These are phyloP conservation scores for Bromus sterilis DNA, from an alignment of 176 grass and related monocot species.

Conservation along the genomic window DNA sequence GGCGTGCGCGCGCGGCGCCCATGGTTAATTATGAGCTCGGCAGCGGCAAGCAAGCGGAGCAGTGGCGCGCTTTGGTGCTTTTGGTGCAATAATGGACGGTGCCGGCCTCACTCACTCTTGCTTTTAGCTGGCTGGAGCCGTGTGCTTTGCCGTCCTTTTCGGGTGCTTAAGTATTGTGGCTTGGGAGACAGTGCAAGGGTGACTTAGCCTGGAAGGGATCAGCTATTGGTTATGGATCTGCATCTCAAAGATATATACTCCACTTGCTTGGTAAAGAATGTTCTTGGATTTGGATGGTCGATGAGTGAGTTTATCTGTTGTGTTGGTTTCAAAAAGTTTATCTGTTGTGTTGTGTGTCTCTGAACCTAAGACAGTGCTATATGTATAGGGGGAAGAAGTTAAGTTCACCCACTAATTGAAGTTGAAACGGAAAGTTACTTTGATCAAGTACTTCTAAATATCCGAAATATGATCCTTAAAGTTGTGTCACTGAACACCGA, in stretches of 20 bases:
- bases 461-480: too few relatives aligned
- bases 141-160: constrained; percentile 2
- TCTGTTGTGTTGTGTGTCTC: too few relatives aligned
- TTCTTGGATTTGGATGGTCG: too few relatives aligned
- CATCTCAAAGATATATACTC: not conserved
- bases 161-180: not conserved
- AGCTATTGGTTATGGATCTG: not conserved
- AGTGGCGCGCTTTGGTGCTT: not conserved
- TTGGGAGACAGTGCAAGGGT: not conserved
- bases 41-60: not conserved
- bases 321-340: too few relatives aligned
- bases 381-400: too few relatives aligned
- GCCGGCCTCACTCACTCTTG: not conserved
- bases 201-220: constrained; percentile 35
- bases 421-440: too few relatives aligned
- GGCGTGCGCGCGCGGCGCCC: constrained; percentile 19
- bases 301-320: too few relatives aligned
- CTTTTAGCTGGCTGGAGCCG: constrained; percentile 3
- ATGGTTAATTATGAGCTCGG: constrained; percentile 16
- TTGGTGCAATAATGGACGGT: constrained; percentile 24
- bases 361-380: too few relatives aligned
- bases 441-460: too few relatives aligned
- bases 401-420: too few relatives aligned
- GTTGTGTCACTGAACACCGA: too few relatives aligned
- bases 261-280: not conserved